These are phyloP conservation scores for Apiospora pterosperma DNA, from an alignment of 2,329 filamentous ascomycete genomes.

Conservation along the genomic window DNA sequence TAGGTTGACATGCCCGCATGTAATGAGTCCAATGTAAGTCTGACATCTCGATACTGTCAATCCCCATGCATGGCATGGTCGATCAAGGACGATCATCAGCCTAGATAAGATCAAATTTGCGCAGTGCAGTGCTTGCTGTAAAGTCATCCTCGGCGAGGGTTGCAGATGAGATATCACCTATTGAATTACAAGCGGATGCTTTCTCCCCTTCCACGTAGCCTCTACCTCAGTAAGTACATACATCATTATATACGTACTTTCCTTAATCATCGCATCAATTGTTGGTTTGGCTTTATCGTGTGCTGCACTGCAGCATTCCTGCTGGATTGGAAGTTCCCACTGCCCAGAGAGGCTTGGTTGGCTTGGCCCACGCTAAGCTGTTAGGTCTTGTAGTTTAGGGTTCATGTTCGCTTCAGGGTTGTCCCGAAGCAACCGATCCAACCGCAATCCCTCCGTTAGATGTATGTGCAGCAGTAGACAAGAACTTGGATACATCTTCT, in stretches of 20 bases:
- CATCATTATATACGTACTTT: too few relatives aligned
- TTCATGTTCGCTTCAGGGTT: not conserved
- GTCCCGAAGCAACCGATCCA: not conserved
- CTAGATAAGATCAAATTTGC: not conserved
- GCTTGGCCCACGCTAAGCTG: not conserved
- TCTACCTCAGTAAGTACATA: not conserved
- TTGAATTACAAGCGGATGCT: too few relatives aligned
- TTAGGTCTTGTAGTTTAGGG: not conserved
- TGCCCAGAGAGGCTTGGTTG: not conserved
- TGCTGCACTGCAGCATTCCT: not conserved
- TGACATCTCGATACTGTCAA: not conserved
- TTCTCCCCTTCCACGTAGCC: not conserved
- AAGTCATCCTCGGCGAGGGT: not conserved
- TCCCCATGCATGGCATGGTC: not conserved
- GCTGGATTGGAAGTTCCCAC: not conserved
- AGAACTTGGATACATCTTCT: too few relatives aligned
- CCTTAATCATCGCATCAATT: too few relatives aligned
- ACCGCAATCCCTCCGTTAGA: not conserved
- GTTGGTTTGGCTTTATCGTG: not conserved
- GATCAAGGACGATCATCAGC: not conserved
- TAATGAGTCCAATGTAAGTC: not conserved
- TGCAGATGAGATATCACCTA: not conserved
- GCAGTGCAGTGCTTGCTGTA: not conserved
- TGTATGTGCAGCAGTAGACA: too few relatives aligned
- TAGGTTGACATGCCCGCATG: too few relatives aligned